These are phyloP conservation scores for Diaporthe eres DNA, from an alignment of 2,329 filamentous ascomycete genomes.

Conservation along the genomic window DNA sequence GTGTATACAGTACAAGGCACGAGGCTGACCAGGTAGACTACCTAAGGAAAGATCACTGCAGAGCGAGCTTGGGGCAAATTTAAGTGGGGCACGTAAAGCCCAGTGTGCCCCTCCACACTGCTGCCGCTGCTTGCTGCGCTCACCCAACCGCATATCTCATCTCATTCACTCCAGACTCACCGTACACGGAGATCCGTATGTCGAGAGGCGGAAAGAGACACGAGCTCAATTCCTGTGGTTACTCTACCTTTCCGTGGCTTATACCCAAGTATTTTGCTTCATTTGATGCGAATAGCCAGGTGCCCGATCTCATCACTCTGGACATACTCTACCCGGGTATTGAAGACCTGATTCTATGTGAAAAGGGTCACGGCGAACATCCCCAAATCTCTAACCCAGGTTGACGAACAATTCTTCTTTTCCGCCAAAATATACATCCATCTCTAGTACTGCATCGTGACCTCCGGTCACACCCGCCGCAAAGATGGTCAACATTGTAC, in stretches of 20 bases:
- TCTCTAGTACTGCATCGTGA: not conserved
- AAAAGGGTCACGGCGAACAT: not conserved
- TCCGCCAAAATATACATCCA: not conserved
- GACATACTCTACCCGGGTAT: not conserved
- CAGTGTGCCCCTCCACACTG: slow-evolving; percentile 21
- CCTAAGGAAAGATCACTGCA: not conserved
- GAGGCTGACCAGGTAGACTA: slow-evolving; percentile 21
- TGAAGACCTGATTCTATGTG: not conserved
- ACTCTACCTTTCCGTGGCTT: not conserved
- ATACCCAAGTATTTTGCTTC: not conserved
- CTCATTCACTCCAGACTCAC: not conserved
- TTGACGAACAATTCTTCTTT: not conserved
- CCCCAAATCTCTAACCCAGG: not conserved
- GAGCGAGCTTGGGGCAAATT: slow-evolving; percentile 20
- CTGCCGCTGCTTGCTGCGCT: not conserved
- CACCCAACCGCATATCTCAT: not conserved
- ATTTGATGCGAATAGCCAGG: not conserved
- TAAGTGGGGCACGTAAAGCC: slow-evolving; percentile 31
- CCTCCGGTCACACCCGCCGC: slow-evolving; percentile 43
- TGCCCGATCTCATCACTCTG: not conserved
- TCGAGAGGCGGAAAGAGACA: not conserved
- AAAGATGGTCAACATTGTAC: slow-evolving; percentile 91
- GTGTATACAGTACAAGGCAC: not conserved
- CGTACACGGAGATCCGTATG: not conserved
- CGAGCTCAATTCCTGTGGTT: not conserved